Percentiles rank a stretch among this genome's conserved stretches.
Evolutionary conservation across 768 basidiomycete genomes (phyloP).

Genomic region (Amanita polypyramis): DNA sequence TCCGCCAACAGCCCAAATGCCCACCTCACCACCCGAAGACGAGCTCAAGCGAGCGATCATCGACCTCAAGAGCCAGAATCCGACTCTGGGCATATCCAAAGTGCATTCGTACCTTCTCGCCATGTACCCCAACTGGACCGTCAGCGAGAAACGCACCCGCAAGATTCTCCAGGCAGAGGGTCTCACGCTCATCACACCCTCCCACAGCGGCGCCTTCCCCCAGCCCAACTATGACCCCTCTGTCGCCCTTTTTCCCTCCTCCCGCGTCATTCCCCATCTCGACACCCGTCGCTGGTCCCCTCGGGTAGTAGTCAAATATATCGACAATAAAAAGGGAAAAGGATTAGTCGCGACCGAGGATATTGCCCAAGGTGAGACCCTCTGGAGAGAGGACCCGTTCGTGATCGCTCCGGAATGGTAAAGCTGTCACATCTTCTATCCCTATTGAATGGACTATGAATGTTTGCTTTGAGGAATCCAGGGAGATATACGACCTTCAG

Average conservation of each 20-base stretch:
- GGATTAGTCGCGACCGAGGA: conserved; percentile 65
- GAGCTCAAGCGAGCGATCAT: conserved; percentile 48
- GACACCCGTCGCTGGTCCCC: conserved; percentile 52
- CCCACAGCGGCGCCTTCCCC: conserved; percentile 1
- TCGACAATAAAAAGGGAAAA: conserved; percentile 67
- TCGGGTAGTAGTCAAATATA: conserved; percentile 58
- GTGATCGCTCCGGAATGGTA: conserved; percentile 76
- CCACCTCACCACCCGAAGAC: conserved; percentile 45
- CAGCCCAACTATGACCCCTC: conserved; percentile 7
- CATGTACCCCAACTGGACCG: conserved; percentile 56
- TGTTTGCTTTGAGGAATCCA: conserved; percentile 20
- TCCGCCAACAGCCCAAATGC: conserved; percentile 6
- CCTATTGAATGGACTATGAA: background rate
- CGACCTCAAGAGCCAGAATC: conserved; percentile 44
- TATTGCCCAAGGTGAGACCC: conserved; percentile 58
- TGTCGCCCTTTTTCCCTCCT: conserved; percentile 40
- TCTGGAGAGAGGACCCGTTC: conserved; percentile 86
- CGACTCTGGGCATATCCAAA: conserved; percentile 62
- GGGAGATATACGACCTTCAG: conserved; percentile 74
- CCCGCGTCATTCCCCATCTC: conserved; percentile 50
- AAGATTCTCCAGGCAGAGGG: conserved; percentile 59
- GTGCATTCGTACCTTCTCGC: conserved; percentile 53
- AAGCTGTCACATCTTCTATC: conserved; percentile 7
- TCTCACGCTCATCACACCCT: conserved; percentile 23
- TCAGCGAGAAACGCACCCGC: conserved; percentile 75